These are phyloP conservation scores for Coffea eugenioides DNA, from an alignment of 257 asterid genomes.

Conservation along the genomic window DNA sequence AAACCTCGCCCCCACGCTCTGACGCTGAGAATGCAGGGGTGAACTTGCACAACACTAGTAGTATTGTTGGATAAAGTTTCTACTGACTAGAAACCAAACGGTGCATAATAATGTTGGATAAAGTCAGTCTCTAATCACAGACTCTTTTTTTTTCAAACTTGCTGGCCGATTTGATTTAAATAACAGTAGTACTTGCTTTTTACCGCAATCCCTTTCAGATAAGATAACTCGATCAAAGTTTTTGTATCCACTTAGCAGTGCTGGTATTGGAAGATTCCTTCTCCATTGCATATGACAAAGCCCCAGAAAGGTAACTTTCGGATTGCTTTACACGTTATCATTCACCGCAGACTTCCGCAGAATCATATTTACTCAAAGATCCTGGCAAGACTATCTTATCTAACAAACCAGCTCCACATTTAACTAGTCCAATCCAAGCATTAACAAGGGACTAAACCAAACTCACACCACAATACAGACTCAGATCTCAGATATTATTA, in stretches of 20 bases:
- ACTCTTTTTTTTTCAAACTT: background rate
- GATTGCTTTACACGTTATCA: background rate
- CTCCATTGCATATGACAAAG: background rate
- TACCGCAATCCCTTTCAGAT: background rate
- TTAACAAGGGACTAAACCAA: background rate
- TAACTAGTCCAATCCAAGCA: slow-evolving; percentile 1
- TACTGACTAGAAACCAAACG: background rate
- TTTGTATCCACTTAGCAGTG: background rate
- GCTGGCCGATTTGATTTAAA: background rate
- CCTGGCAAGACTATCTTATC: background rate
- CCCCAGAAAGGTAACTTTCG: background rate
- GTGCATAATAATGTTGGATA: background rate
- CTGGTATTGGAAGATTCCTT: background rate
- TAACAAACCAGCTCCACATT: background rate
- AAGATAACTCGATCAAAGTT: background rate
- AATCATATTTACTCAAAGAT: background rate
- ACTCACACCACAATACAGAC: background rate
- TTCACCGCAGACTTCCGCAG: background rate
- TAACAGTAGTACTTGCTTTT: slow-evolving; percentile 2
- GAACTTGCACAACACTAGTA: background rate
- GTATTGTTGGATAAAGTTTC: slow-evolving; percentile 1
- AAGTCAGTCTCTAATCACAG: background rate
- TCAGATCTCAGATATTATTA: background rate
- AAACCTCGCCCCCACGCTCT: background rate
- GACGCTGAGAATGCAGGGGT: background rate